Conservation (phyloP, 768 basidiomycete species). For the Mycena rebaudengoi region DNA sequence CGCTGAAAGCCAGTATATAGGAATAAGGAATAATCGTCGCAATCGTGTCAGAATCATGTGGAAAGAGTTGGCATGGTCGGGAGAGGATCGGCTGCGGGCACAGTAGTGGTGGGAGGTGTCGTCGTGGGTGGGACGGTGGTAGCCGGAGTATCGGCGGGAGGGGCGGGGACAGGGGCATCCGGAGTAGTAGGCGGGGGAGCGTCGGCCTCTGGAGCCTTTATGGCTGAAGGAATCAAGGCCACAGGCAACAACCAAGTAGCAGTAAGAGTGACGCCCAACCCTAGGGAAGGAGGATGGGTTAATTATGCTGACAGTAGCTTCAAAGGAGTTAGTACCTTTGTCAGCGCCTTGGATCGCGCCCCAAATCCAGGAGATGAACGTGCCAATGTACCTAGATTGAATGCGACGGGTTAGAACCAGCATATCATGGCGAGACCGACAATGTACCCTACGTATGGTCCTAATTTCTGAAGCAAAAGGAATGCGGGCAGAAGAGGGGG, state of each 20-base stretch:
- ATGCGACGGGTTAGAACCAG: too few species aligned
- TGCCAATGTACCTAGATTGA: too few species aligned
- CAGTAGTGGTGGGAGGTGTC: background rate
- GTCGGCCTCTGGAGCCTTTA: background rate
- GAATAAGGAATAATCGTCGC: too few species aligned
- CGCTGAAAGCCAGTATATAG: too few species aligned
- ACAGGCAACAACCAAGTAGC: conserved; percentile 69
- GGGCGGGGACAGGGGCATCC: background rate
- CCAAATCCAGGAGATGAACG: conserved; percentile 67
- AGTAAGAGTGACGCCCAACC: conserved; percentile 62
- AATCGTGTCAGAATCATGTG: too few species aligned
- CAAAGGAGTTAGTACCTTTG: conserved; percentile 34
- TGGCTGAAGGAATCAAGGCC: conserved; percentile 53
- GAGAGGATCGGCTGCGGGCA: too few species aligned
- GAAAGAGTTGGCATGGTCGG: too few species aligned
- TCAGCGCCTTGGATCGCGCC: conserved; percentile 58
- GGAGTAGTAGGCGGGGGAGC: background rate
- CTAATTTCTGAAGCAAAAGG: conserved; percentile 50
- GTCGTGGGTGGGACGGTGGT: background rate
- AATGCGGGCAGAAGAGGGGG: conserved; percentile 55
- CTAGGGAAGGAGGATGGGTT: conserved; percentile 30
- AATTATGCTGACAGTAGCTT: background rate
- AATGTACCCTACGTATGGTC: conserved; percentile 62
- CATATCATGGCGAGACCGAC: too few species aligned
- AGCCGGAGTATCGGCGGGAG: background rate